A percentile compares a stretch with the other conserved stretches of the same genome.
phyloP scores from a whole-genome alignment of 2,329 filamentous ascomycete species.

The Simplicillium aogashimaense region DNA sequence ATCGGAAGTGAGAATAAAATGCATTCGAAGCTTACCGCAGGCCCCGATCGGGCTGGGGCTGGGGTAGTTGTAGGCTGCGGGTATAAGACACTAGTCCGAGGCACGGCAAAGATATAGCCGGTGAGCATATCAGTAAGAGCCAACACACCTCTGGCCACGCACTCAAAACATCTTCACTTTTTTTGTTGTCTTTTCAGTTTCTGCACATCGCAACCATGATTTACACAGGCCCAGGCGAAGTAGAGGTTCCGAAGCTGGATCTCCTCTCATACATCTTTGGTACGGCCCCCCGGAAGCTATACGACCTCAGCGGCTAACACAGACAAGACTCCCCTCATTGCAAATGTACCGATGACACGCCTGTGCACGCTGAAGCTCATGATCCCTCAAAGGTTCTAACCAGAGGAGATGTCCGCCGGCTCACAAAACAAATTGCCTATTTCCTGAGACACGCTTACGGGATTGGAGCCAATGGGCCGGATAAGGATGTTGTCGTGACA shows the following conservation, averaged over 20 bases:
- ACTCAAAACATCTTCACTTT: too few species aligned
- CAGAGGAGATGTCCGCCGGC: conserved; percentile 34
- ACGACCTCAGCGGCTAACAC: not conserved
- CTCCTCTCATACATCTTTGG: conserved; percentile 33
- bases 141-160: too few species aligned
- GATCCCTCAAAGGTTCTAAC: conserved; percentile 43
- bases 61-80: too few species aligned
- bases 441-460: conserved; percentile 41
- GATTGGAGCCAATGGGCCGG: conserved; percentile 37
- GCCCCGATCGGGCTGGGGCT: too few species aligned
- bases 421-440: conserved; percentile 43
- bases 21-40: too few species aligned
- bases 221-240: conserved; percentile 21
- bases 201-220: conserved; percentile 15
- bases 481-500: conserved; percentile 43
- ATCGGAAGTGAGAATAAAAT: too few species aligned
- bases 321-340: conserved; percentile 23
- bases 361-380: conserved; percentile 47
- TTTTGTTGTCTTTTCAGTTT: too few species aligned
- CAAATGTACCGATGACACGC: conserved; percentile 31
- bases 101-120: too few species aligned
- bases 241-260: conserved; percentile 28
- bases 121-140: too few species aligned
- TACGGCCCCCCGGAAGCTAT: too few species aligned
- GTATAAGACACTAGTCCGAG: too few species aligned